phyloP scores from a whole-genome alignment of 805 yeast genomes.

The Kuraishia hungarica region DNA sequence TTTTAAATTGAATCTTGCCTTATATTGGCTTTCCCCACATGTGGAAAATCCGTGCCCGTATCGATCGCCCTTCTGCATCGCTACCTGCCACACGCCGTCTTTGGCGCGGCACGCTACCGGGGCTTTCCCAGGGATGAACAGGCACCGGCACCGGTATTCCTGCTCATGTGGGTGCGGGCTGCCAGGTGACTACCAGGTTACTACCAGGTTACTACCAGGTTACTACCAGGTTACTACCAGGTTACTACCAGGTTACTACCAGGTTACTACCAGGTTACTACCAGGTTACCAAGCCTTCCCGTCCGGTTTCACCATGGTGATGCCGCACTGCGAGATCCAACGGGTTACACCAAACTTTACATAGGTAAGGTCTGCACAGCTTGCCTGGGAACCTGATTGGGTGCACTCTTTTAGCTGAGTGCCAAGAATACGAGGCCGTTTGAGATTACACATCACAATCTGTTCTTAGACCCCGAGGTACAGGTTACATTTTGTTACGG shows the following conservation, averaged over 20 bases:
- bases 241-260: too few species aligned
- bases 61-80: not conserved
- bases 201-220: too few species aligned
- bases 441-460: too few species aligned
- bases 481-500: not conserved
- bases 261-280: too few species aligned
- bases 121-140: not conserved
- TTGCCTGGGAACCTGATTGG: too few species aligned
- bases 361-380: too few species aligned
- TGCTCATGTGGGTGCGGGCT: not conserved
- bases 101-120: not conserved
- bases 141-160: not conserved
- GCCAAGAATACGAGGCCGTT: too few species aligned
- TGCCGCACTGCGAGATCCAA: not conserved
- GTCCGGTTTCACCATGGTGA: not conserved
- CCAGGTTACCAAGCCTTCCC: not conserved
- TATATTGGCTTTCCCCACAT: not conserved
- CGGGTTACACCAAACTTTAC: too few species aligned
- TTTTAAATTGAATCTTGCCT: not conserved
- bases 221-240: too few species aligned
- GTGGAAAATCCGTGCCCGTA: not conserved
- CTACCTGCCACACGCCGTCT: not conserved
- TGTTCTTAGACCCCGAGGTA: not conserved
- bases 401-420: too few species aligned
- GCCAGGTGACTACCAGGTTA: not conserved